Evolutionary conservation across 164 flowering plant species (phyloP).

Genomic region (Taxillus chinensis): DNA sequence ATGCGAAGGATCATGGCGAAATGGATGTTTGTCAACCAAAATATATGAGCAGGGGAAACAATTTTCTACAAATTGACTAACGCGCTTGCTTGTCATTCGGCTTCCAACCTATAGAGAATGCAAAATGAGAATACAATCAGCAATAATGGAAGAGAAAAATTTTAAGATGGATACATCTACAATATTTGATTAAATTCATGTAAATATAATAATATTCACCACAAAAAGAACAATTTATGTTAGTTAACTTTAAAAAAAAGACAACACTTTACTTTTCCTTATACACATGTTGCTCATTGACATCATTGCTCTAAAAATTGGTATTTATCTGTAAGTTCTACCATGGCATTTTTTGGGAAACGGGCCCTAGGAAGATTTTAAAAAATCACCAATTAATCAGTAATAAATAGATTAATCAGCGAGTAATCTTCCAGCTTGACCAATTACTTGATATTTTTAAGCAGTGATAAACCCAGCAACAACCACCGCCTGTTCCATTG

Average conservation of each 20-base stretch:
- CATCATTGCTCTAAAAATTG: no score
- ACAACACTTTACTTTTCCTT: no score
- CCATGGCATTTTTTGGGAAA: no score
- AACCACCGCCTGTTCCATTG: no score
- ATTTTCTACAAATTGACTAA: conserved; percentile 57
- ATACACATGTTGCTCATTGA: no score
- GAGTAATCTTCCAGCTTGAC: no score
- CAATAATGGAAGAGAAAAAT: not conserved
- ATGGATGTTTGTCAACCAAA: conserved; percentile 81
- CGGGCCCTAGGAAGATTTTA: no score
- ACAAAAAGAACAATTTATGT: not conserved
- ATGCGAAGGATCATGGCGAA: conserved; percentile 86
- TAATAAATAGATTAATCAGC: no score
- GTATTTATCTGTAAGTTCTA: no score
- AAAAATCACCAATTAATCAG: no score
- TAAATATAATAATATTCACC: not conserved
- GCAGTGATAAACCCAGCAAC: no score
- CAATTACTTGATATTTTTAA: no score
- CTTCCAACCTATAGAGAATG: conserved; percentile 66
- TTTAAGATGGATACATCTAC: conserved; percentile 1
- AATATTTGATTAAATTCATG: not conserved
- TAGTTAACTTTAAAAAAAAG: not conserved
- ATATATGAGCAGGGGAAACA: conserved; percentile 59
- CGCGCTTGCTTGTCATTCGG: conserved; percentile 85
- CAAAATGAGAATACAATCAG: conserved; percentile 10